A percentile compares a stretch with the other conserved stretches of the same genome.
Conservation (phyloP, 257 asterid genomes). For the Solanum rostratum region DNA sequence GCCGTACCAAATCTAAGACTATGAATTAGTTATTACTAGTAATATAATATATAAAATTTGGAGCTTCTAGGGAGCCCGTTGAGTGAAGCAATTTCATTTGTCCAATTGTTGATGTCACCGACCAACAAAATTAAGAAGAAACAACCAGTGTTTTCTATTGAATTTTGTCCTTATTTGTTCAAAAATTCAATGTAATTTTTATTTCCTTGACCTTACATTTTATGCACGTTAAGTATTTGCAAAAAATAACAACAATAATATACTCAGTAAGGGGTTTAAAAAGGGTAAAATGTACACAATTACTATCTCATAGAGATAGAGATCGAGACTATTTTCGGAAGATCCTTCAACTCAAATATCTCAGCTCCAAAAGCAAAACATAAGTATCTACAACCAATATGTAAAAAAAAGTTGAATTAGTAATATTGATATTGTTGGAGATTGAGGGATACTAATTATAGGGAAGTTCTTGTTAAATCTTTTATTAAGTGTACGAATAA, state of each 20-base stretch:
- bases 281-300: no score
- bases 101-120: neutral
- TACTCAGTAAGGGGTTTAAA: accelerated
- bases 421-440: neutral
- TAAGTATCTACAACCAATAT: neutral
- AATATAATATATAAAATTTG: neutral
- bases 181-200: neutral
- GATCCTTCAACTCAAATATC: no score
- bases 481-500: no score
- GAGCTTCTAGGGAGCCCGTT: neutral
- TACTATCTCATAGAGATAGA: no score
- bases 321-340: no score
- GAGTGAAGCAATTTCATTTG: neutral
- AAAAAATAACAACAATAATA: no score
- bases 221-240: neutral
- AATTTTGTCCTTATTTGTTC: neutral
- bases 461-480: no score
- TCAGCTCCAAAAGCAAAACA: no score
- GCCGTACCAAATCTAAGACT: neutral
- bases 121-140: neutral
- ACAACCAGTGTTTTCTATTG: neutral
- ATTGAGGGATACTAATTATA: neutral
- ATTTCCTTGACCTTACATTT: neutral
- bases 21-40: neutral
- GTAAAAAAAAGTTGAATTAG: neutral